Conservation (phyloP, 2,329 filamentous ascomycete species). For the Cercospora zeae-maydis region DNA sequence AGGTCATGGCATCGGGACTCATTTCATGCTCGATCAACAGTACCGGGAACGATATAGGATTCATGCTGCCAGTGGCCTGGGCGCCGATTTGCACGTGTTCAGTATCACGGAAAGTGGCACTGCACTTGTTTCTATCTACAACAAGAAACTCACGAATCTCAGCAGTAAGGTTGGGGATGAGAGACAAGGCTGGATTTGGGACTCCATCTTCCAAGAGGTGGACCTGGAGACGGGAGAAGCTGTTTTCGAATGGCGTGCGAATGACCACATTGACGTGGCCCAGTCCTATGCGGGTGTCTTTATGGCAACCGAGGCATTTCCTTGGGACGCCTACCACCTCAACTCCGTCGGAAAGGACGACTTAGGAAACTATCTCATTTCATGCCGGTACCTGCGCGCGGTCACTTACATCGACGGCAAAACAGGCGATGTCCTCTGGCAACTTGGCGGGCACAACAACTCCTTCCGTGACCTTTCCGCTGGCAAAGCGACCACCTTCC, state of each 20-base stretch:
- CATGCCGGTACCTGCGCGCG: slow-evolving; percentile 49
- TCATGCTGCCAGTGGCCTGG: slow-evolving; percentile 37
- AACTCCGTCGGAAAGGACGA: slow-evolving; percentile 54
- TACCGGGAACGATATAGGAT: slow-evolving; percentile 38
- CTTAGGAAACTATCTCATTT: slow-evolving; percentile 54
- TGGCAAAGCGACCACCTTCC: slow-evolving; percentile 35
- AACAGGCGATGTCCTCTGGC: slow-evolving; percentile 52
- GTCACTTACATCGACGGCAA: slow-evolving; percentile 48
- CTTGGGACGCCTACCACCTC: slow-evolving; percentile 56
- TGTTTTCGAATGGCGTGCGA: slow-evolving; percentile 56
- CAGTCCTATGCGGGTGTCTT: slow-evolving; percentile 39
- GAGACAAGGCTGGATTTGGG: slow-evolving; percentile 34
- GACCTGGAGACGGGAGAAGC: slow-evolving; percentile 53
- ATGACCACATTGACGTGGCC: slow-evolving; percentile 51
- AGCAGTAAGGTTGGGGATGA: slow-evolving; percentile 29
- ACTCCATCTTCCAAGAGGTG: slow-evolving; percentile 38
- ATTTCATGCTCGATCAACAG: slow-evolving; percentile 42
- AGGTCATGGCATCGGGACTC: slow-evolving; percentile 47
- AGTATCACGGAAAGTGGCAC: slow-evolving; percentile 41
- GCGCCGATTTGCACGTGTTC: slow-evolving; percentile 43
- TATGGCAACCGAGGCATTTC: slow-evolving; percentile 42
- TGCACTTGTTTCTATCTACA: slow-evolving; percentile 43
- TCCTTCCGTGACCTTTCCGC: slow-evolving; percentile 30
- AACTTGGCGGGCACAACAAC: slow-evolving; percentile 39
- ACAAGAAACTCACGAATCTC: slow-evolving; percentile 24